Base-by-base conservation (phyloP, 306 rosid species). In the Pyrus communis region DNA sequence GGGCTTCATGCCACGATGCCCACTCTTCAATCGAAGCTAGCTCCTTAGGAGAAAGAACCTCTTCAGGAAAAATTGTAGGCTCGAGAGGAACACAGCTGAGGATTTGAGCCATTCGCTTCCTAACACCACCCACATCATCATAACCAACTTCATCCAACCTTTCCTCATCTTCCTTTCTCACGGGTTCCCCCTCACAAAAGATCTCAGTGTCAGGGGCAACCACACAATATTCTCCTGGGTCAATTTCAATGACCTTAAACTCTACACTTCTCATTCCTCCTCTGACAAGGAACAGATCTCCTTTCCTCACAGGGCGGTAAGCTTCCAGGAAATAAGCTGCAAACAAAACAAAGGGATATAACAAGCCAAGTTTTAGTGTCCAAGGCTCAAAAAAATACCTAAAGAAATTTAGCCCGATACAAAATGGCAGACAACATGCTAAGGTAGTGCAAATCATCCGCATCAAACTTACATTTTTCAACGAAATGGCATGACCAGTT, bases 41-140 rank as follows among this genome's bases (percentile, higher is more conserved):
- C 9, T 38, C 42, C 42, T 38, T 2, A 7, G 10, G 10, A 38
- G 42, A 38, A 7, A 35, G 9, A 38, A 38, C 42, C 42, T 38
- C 42, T 38, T 7, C 42, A 1, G 42, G 42, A 38, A 38, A 38
- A 38, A 38, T 2, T 0, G 10, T 38, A 38, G 42, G 42, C 9
- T 38, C 42, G 2, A 38, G 42, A 7, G 0, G 42, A 38, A 38
- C 42, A 0, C 42, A 38, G 7, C 9, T 38, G 9, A 38, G 89
- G 67, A 89, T 89, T 69, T 89, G 89, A 66, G 93, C 89, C 88
- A 89, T 89, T 80, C 82, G 88, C 85, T 89, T 89, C 66, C 89
- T 81, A 51, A 89, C 91, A 30, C 91, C 93, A 62, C 93, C 93
- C 58, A 87, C 93, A 31, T 89, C 93, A 85, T 87, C 89, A 68